Evolutionary conservation across 2,329 filamentous ascomycete species (phyloP).

Genomic region (Intubia oerlemansii): DNA sequence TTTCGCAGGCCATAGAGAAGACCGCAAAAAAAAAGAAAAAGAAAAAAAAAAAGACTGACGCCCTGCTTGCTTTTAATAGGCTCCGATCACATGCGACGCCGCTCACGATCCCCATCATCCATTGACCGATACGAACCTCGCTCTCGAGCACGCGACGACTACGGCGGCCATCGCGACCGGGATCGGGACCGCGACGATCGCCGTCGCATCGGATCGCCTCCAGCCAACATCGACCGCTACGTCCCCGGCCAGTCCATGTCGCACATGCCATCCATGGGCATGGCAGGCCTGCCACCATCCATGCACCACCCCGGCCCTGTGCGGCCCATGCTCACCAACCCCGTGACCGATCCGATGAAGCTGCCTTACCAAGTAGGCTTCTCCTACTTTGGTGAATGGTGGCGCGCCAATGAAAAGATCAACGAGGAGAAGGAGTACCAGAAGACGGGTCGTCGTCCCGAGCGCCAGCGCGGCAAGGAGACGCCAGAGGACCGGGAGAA

Average conservation of each 20-base stretch:
- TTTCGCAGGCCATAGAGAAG: constrained; percentile 19
- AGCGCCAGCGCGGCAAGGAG: constrained; percentile 41
- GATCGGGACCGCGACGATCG: constrained; percentile 31
- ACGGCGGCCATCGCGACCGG: constrained; percentile 16
- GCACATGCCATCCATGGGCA: constrained; percentile 30
- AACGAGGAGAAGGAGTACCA: constrained; percentile 60
- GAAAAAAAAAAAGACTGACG: too few species aligned
- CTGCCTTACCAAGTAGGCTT: constrained; percentile 67
- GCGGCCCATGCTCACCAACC: constrained; percentile 33
- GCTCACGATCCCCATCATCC: constrained; percentile 47
- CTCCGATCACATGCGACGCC: constrained; percentile 34
- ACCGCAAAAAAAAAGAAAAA: constrained; percentile 27
- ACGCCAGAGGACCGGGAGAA: constrained; percentile 54
- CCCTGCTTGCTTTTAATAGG: too few species aligned
- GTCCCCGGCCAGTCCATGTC: constrained; percentile 46
- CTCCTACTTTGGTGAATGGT: constrained; percentile 74
- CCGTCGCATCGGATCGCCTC: constrained; percentile 37
- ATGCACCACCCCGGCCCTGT: constrained; percentile 40
- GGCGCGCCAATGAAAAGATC: constrained; percentile 61
- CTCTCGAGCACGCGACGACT: constrained; percentile 43
- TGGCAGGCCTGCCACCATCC: constrained; percentile 47
- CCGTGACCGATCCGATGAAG: constrained; percentile 48
- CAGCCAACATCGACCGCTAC: constrained; percentile 65
- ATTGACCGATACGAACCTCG: constrained; percentile 64
- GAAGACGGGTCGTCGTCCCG: constrained; percentile 46